phyloP scores from a whole-genome alignment of 2,329 filamentous ascomycete species.

The Trichoderma sp. region DNA sequence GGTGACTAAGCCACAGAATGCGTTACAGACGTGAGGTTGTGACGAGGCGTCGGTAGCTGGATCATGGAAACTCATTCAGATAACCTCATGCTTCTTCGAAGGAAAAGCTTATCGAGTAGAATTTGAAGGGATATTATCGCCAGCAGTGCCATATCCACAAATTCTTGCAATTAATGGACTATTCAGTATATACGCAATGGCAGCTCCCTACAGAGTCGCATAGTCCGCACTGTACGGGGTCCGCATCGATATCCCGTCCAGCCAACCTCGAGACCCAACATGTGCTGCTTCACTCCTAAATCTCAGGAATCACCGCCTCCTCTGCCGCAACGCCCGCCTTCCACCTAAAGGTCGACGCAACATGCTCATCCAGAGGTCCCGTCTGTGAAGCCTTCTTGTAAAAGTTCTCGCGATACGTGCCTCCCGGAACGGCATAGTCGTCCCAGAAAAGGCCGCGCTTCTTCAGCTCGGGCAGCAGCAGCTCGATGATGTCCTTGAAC shows the following conservation, averaged over 20 bases:
- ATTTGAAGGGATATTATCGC: too few species aligned
- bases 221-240: constrained; percentile 3
- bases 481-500: constrained; percentile 68
- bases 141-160: background rate
- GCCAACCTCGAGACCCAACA: too few species aligned
- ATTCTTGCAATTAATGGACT: background rate
- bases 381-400: constrained; percentile 54
- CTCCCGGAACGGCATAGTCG: constrained; percentile 56
- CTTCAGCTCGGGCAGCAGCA: constrained; percentile 65
- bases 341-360: constrained; percentile 54
- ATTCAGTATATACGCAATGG: background rate
- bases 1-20: constrained; percentile 4
- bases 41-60: too few species aligned
- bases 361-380: constrained; percentile 55
- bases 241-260: too few species aligned
- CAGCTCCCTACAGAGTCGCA: too few species aligned
- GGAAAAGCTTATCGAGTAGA: background rate
- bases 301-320: constrained; percentile 27
- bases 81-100: too few species aligned
- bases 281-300: background rate
- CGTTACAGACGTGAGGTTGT: background rate
- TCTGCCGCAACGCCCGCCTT: constrained; percentile 26
- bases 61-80: background rate
- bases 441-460: constrained; percentile 61
- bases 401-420: constrained; percentile 64